Base-by-base conservation (phyloP, 1,139 yeast species). In the Geotrichum citri-aurantii region DNA sequence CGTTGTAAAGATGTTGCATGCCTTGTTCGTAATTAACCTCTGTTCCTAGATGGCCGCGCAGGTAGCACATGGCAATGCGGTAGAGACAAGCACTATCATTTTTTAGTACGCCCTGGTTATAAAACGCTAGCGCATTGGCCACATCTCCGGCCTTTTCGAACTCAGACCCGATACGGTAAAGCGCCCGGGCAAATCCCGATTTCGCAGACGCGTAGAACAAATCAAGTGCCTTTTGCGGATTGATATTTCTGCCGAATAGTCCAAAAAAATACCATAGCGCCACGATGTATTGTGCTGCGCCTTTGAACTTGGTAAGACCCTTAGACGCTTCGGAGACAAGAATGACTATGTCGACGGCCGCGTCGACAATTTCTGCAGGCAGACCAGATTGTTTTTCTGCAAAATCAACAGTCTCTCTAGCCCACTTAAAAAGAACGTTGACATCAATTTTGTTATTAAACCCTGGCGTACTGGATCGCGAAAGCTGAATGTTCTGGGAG, bases 151-250 rank as follows among this genome's bases (percentile, higher is more conserved):
- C 57, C 24, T 57, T 58, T 48, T 63, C 65, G 46, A 54, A 62
- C 56, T 69, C 68, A 12, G 71, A 65, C 2, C 74, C 76, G 23
- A 75, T 65, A 11, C 77, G 64, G 61, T 72, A 75, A 61, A 72
- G 66, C 0, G 76, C 73, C 26, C 78, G 64, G 23, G 69, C 62
- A 52, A 65, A 69, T 26, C 73, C 74, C 33, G 62, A 61, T 55
- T 69, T 67, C 5, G 75, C 72, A 0, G 77, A 69, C 14, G 51
- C 54, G 49, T 66, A 62, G 56, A 70, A 72, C 49, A 63, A 62
- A 10, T 69, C 71, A 26, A 69, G 62, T 3, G 75, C 72, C 50
- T 57, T 59, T 12, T 58, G 54, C 12, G 56, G 56, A 52, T 69
- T 65, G 14, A 57, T 57, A 2, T 56, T 52, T 23, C 60, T 52